Evolutionary conservation across 192 early-diverging fungal genomes (phyloP).

Genomic region (Anaeromyces robustus): DNA sequence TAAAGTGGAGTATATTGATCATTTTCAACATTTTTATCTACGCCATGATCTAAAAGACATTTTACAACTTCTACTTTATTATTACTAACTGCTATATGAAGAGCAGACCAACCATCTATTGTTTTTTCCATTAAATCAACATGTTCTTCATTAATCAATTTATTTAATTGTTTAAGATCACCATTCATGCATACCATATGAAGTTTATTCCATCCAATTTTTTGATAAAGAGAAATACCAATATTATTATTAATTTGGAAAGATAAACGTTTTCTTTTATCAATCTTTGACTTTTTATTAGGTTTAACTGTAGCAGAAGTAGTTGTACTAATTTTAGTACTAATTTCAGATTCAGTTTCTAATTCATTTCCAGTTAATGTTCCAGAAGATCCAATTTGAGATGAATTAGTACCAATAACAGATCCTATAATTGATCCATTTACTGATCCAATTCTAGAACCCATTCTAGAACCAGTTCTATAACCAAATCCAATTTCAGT

Average conservation of each 20-base stretch:
- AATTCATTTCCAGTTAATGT: no score
- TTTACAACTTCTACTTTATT: background rate
- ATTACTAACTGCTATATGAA: background rate
- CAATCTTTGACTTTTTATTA: background rate
- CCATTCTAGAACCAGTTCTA: no score
- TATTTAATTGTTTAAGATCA: background rate
- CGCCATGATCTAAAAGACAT: background rate
- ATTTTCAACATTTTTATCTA: background rate
- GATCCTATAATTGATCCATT: no score
- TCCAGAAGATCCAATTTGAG: no score
- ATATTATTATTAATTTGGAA: background rate
- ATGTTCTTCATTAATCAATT: background rate
- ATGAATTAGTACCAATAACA: no score
- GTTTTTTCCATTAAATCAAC: background rate
- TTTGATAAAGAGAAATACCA: background rate
- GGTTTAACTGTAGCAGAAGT: background rate
- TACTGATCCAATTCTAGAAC: no score
- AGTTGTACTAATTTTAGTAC: background rate
- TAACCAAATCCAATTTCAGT: no score
- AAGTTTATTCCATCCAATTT: background rate
- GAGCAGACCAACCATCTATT: background rate
- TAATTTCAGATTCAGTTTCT: background rate
- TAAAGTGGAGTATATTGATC: background rate
- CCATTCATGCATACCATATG: background rate
- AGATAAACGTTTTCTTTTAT: background rate